These are phyloP conservation scores for Calonectria leucothoes DNA, from an alignment of 2,329 filamentous ascomycete genomes.

Conservation along the genomic window DNA sequence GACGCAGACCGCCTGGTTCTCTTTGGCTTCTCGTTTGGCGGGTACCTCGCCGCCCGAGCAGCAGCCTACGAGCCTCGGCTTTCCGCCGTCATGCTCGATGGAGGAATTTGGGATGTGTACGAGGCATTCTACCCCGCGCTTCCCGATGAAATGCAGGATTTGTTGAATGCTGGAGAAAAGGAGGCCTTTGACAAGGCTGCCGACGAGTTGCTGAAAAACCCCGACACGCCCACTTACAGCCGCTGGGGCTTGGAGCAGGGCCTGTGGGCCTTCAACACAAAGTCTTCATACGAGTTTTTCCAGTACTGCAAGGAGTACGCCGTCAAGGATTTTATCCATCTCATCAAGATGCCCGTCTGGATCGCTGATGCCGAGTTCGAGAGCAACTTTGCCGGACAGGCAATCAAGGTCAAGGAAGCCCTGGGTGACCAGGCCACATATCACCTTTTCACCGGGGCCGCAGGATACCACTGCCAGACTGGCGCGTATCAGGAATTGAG, in stretches of 20 bases:
- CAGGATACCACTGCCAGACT: constrained; percentile 29
- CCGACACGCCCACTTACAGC: not conserved
- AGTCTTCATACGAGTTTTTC: constrained; percentile 21
- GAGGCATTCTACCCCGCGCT: constrained; percentile 47
- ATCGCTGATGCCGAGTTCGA: constrained; percentile 25
- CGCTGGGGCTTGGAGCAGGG: constrained; percentile 25
- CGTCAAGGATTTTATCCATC: constrained; percentile 7
- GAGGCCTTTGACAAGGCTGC: constrained; percentile 7
- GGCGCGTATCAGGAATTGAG: constrained; percentile 25
- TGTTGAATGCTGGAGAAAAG: constrained; percentile 20
- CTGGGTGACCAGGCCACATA: constrained; percentile 21
- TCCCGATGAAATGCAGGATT: constrained; percentile 29
- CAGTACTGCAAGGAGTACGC: constrained; percentile 15
- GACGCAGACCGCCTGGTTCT: constrained; percentile 49
- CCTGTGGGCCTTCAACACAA: constrained; percentile 25
- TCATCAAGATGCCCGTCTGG: constrained; percentile 25
- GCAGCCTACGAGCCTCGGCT: constrained; percentile 57
- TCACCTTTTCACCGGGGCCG: constrained; percentile 22
- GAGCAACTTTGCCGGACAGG: constrained; percentile 11
- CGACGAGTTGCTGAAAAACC: not conserved
- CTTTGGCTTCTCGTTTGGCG: constrained; percentile 55
- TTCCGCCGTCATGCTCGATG: constrained; percentile 50
- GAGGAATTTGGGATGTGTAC: constrained; percentile 49
- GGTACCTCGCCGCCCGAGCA: constrained; percentile 52
- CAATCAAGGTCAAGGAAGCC: constrained; percentile 23